Evolutionary conservation across 257 asterid genomes (phyloP).

Genomic region (Jacaranda mimosifolia): DNA sequence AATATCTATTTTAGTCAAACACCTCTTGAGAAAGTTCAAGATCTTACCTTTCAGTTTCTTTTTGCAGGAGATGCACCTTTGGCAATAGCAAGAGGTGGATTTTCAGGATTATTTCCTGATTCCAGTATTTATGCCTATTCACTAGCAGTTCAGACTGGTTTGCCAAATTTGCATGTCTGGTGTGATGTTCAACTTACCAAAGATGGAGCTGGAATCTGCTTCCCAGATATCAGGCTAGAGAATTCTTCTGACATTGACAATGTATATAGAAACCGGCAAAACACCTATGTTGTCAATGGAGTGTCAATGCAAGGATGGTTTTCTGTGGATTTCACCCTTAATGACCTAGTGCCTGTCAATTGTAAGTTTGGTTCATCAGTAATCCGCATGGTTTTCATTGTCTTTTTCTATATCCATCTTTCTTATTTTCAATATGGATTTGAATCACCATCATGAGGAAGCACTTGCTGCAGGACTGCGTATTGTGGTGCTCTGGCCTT

Average conservation of each 20-base stretch:
- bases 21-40: background rate
- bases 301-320: slow-evolving; percentile 62
- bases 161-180: slow-evolving; percentile 52
- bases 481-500: too few relatives aligned
- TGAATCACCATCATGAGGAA: too few relatives aligned
- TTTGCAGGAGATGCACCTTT: slow-evolving; percentile 71
- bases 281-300: slow-evolving; percentile 68
- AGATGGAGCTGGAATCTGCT: slow-evolving; percentile 83
- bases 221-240: slow-evolving; percentile 65
- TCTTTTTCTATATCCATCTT: background rate
- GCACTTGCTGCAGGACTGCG: too few relatives aligned
- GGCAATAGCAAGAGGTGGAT: slow-evolving; percentile 85
- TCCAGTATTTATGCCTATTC: slow-evolving; percentile 65
- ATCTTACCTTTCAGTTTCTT: slow-evolving; percentile 11
- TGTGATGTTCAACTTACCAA: slow-evolving; percentile 91
- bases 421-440: background rate
- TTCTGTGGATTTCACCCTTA: slow-evolving; percentile 67
- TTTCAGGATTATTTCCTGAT: slow-evolving; percentile 80
- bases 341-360: slow-evolving; percentile 51
- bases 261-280: slow-evolving; percentile 22
- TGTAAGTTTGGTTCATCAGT: slow-evolving; percentile 55
- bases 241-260: slow-evolving; percentile 48
- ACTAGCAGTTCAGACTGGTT: slow-evolving; percentile 46
- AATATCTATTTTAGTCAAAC: background rate
- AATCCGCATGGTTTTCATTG: too few relatives aligned